Conservation (phyloP, 2,329 filamentous ascomycete species). For the Metarhizium anisopliae region DNA sequence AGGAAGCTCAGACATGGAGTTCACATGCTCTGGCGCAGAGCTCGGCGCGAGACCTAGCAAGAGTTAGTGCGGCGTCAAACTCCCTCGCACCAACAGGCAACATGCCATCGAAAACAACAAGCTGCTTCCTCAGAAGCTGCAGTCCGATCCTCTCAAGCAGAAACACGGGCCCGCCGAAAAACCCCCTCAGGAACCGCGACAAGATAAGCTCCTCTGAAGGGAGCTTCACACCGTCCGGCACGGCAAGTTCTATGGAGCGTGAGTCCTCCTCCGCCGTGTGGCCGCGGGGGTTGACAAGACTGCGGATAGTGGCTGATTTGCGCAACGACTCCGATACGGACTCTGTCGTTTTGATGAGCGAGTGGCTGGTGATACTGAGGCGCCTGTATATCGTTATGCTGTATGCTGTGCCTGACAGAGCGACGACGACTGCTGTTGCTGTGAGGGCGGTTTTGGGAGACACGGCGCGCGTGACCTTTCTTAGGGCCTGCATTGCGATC, state of each 20-base stretch:
- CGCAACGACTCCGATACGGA: constrained; percentile 12
- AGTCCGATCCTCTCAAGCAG: constrained; percentile 14
- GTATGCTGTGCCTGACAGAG: neutral
- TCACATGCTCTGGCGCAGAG: neutral
- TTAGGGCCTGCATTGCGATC: neutral
- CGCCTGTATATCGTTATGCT: neutral
- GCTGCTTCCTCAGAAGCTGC: constrained; percentile 4
- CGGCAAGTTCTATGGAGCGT: constrained; percentile 5
- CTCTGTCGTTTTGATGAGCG: constrained; percentile 9
- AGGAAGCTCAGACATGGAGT: neutral
- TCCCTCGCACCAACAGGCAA: no score
- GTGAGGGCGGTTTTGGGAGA: neutral
- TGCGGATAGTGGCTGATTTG: constrained; percentile 14
- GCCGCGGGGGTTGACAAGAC: constrained; percentile 16
- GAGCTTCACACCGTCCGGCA: no score
- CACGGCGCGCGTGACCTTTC: neutral
- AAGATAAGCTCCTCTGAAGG: constrained; percentile 17
- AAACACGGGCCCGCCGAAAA: constrained; percentile 22
- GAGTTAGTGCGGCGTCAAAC: no score
- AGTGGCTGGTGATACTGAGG: neutral
- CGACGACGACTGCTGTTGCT: neutral
- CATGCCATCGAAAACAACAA: neutral
- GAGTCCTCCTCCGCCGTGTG: constrained; percentile 13
- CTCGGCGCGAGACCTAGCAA: no score
- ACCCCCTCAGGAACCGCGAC: constrained; percentile 17